Base-by-base conservation (phyloP, 768 basidiomycete species). In the Omphalotus guepiniiformis region DNA sequence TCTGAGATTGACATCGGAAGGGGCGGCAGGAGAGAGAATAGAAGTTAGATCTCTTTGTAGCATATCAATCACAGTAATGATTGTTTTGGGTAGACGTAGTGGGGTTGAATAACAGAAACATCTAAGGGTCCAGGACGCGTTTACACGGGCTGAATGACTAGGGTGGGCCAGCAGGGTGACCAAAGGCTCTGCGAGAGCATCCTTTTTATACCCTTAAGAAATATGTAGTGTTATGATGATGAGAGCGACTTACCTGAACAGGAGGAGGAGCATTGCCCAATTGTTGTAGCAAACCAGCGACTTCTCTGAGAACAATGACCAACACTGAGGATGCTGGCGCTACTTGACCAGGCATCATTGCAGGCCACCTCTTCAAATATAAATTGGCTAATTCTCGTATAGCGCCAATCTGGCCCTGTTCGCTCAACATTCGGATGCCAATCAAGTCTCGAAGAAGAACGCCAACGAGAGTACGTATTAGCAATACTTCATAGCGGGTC, bases 41-140 rank as follows among this genome's bases (percentile, higher is more conserved):
- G 84, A 70, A 4, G 77, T 73, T 21, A 97, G 73, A 59, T 97
- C 93, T 47, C 88, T 84, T 51, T 90, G 87, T 8, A 97, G 73
- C 48, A 87, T 80, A 47, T 93, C 91, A 52, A 87, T 78, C 23
- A 95, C 77, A 11, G 73, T 76, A 22, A 88, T 72, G 40, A 96
- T 81, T 8, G 82, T 80, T 58, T 85, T 86, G 4, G 93, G 85
- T 6, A 97, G 73, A 15, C 87, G 84, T 43, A 88, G 74, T 0
- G 94, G 93, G 0, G 93, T 91, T 0, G 90, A 87, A 53, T 83
- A 83, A 63, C 93, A 96, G 68, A 97, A 96, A 47, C 88, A 86
- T 15, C 88, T 81, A 5, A 98, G 78, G 1, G 91, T 79, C 84
- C 91, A 94, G 0, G 93, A 79, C 1, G 94, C 82, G 30, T 81